Evolutionary conservation across 805 yeast species (phyloP).

Genomic region (Candida nonsorbophila): DNA sequence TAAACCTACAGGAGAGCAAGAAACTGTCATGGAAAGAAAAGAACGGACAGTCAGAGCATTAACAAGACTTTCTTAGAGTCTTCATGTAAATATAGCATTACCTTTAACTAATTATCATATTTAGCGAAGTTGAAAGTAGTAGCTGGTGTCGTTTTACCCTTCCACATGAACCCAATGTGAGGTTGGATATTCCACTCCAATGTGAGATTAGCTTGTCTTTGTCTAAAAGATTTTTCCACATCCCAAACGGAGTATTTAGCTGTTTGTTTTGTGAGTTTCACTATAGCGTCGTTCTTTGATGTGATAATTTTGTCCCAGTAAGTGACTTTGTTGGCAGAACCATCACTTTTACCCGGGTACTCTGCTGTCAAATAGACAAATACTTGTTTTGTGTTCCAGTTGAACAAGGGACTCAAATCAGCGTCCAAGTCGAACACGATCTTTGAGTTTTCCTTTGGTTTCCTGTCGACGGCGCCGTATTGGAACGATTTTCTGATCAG

Average conservation of each 20-base stretch:
- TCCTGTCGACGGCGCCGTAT: slow-evolving; percentile 62
- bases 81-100: background rate
- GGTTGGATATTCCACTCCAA: slow-evolving; percentile 95
- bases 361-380: slow-evolving; percentile 88
- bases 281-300: slow-evolving; percentile 49
- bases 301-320: slow-evolving; percentile 88
- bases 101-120: slow-evolving; percentile 1
- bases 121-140: slow-evolving; percentile 27
- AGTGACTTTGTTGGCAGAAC: slow-evolving; percentile 60
- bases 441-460: slow-evolving; percentile 72
- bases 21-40: slow-evolving; percentile 16
- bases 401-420: slow-evolving; percentile 77
- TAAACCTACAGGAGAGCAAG: slow-evolving; percentile 11
- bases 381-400: slow-evolving; percentile 97
- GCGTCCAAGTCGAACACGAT: slow-evolving; percentile 66
- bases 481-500: slow-evolving; percentile 50
- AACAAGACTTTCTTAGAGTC: slow-evolving; percentile 1
- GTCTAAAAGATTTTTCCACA: slow-evolving; percentile 53
- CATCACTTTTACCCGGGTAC: slow-evolving; percentile 47
- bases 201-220: slow-evolving; percentile 60
- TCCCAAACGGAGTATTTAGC: slow-evolving; percentile 90
- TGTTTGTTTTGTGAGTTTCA: slow-evolving; percentile 47
- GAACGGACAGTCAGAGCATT: slow-evolving; percentile 19
- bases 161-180: slow-evolving; percentile 71
- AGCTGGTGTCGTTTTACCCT: slow-evolving; percentile 46